A percentile compares a stretch with the other conserved stretches of the same genome.
Conservation (phyloP, 768 basidiomycete genomes). For the Scleroderma citrinum region DNA sequence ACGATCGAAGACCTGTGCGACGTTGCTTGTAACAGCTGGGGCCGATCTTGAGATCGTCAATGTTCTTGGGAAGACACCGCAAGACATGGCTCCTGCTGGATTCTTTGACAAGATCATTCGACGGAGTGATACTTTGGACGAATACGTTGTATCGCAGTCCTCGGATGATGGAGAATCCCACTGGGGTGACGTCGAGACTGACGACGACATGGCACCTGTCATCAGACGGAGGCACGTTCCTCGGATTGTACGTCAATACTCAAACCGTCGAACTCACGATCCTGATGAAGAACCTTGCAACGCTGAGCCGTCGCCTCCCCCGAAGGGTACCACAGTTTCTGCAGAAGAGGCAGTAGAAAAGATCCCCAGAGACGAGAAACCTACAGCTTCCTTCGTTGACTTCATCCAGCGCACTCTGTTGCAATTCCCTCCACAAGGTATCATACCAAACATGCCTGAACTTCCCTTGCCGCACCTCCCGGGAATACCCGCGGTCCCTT, state of each 20-base stretch:
- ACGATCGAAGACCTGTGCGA: conserved; percentile 56
- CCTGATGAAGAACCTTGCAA: conserved; percentile 9
- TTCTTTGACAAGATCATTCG: conserved; percentile 37
- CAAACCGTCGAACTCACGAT: conserved; percentile 10
- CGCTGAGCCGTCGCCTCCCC: conserved; percentile 2
- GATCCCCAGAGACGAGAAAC: conserved; percentile 28
- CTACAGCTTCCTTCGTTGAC: conserved; percentile 51
- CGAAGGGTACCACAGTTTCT: conserved; percentile 2
- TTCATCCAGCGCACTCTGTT: conserved; percentile 72
- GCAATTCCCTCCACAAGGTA: conserved; percentile 48
- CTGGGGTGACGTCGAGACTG: conserved; percentile 67
- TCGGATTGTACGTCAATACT: conserved; percentile 31
- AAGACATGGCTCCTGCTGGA: conserved; percentile 46
- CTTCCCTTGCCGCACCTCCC: conserved; percentile 49
- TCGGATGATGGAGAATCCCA: conserved; percentile 52
- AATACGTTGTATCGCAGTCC: conserved; percentile 18
- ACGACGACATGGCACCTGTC: conserved; percentile 40
- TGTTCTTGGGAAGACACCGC: conserved; percentile 60
- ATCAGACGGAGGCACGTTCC: conserved; percentile 26
- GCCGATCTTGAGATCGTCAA: conserved; percentile 78
- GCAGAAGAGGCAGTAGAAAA: conserved; percentile 12
- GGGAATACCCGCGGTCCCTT: conserved; percentile 58
- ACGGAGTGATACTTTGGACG: conserved; percentile 9
- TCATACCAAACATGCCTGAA: conserved; percentile 50
- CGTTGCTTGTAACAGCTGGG: conserved; percentile 67